Percentiles rank a stretch among this genome's conserved stretches.
These are phyloP conservation scores for Hygrophoropsis aurantiaca DNA, from an alignment of 768 basidiomycete species.

Conservation along the genomic window DNA sequence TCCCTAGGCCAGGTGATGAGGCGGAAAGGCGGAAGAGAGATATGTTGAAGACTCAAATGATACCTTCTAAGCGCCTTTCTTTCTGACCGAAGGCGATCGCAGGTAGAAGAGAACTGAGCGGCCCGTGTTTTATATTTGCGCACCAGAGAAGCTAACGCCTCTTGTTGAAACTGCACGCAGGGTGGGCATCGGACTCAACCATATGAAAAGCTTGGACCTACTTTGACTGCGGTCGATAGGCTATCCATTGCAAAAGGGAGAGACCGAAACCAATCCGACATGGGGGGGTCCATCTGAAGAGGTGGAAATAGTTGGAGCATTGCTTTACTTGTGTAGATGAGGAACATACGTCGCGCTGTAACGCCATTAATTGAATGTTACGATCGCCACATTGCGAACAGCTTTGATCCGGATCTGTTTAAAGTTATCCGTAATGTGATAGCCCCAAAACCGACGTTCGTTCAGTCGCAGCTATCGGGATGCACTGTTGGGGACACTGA, in stretches of 20 bases:
- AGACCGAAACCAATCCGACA: conserved; percentile 79
- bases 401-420: conserved; percentile 66
- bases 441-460: too few species aligned
- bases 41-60: conserved; percentile 3
- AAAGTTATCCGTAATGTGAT: not conserved
- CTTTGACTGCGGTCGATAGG: conserved; percentile 68
- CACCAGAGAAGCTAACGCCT: conserved; percentile 67
- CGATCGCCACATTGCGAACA: conserved; percentile 68
- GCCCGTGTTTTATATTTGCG: conserved; percentile 60
- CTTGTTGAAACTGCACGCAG: conserved; percentile 70
- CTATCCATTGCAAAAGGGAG: conserved; percentile 61
- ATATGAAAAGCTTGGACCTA: conserved; percentile 20
- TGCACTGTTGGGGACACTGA: conserved; percentile 30
- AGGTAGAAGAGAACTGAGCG: conserved; percentile 41
- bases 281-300: conserved; percentile 71
- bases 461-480: too few species aligned
- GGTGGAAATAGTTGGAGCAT: conserved; percentile 5
- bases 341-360: conserved; percentile 71
- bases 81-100: conserved; percentile 37
- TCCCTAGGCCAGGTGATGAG: conserved; percentile 34
- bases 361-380: conserved; percentile 65
- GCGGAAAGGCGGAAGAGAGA: conserved; percentile 6
- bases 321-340: too few species aligned
- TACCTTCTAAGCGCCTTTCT: conserved; percentile 55
- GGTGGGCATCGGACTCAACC: not conserved